Evolutionary conservation across 129 eudicot genomes (phyloP), one percentile per base, ranked within the genome.

Genomic region (Centella asiatica): DNA sequence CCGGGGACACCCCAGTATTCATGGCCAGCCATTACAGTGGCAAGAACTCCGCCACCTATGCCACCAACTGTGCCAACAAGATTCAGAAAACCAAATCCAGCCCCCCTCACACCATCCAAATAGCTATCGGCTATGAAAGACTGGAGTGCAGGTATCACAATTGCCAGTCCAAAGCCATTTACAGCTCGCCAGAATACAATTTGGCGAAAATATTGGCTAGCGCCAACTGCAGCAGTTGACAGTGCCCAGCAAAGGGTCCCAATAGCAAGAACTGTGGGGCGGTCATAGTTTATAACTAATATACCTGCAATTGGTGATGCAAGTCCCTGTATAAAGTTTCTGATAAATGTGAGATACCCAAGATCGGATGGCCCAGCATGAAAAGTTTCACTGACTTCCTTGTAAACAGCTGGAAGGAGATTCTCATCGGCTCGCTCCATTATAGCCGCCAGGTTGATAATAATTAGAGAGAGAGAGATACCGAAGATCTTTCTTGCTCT

Each of bases 391-490:
- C 98, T 92, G 28, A 92, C 88, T 87, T 92, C 98, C 72, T 87
- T 92, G 83, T 92, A 92, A 32, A 92, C 98, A 2, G 98, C 74
- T 73, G 98, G 95, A 48, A 92, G 98, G 66, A 92, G 96, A 73
- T 92, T 87, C 65, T 92, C 98, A 56, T 92, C 96, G 22, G 98
- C 94, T 4, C 96, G 84, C 58, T 92, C 98, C 86, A 92, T 85
- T 72, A 92, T 84, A 7, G 98, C 81, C 20, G 98, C 98, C 79
- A 92, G 65, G 78, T 92, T 92, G 79, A 92, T 92, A 68, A 92
- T 83, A 34, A 92, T 72, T 1, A 92, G 72, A 28, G 98, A 84
- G 23, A 92, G 85, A 9, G 98, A 87, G 53, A 92, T 76, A 78
- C 98, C 90, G 5, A 71, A 87, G 31, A 82, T 0, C 60, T 54